Percentiles rank a stretch among this genome's conserved stretches.
Evolutionary conservation across 2,329 filamentous ascomycete genomes (phyloP).

Genomic region (Pseudogymnoascus sp.): DNA sequence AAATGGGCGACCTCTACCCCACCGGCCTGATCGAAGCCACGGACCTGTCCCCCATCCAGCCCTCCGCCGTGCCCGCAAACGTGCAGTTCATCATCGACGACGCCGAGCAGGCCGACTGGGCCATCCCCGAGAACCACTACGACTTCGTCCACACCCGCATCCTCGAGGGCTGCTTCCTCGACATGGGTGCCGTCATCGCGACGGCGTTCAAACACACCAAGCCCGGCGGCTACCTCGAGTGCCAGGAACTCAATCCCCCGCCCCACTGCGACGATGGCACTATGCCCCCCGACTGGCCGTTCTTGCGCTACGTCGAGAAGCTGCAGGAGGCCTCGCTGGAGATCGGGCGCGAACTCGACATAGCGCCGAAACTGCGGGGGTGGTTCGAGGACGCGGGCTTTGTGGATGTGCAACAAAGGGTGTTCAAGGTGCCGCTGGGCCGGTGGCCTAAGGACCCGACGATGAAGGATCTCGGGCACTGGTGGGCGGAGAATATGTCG

Average conservation of each 20-base stretch:
- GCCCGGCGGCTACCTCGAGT: constrained; percentile 21
- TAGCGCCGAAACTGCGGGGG: constrained; percentile 14
- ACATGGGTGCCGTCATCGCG: constrained; percentile 37
- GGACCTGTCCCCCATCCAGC: constrained; percentile 61
- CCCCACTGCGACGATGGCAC: constrained; percentile 39
- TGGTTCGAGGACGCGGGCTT: constrained; percentile 24
- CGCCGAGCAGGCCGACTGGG: constrained; percentile 36
- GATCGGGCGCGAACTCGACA: constrained; percentile 29
- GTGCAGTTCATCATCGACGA: constrained; percentile 58
- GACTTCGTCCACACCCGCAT: constrained; percentile 53
- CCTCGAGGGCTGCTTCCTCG: constrained; percentile 47
- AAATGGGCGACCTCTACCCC: constrained; percentile 57
- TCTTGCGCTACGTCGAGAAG: constrained; percentile 36
- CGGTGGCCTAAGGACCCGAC: constrained; percentile 40
- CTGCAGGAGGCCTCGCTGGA: constrained; percentile 24
- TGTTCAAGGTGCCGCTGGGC: constrained; percentile 42
- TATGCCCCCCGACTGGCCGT: constrained; percentile 31
- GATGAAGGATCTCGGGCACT: constrained; percentile 15
- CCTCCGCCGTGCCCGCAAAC: constrained; percentile 58
- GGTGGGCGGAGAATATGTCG: constrained; percentile 24
- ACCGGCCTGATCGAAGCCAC: constrained; percentile 47
- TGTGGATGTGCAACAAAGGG: constrained; percentile 24
- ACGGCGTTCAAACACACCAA: constrained; percentile 13
- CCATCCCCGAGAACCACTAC: constrained; percentile 41
- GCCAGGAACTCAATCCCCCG: constrained; percentile 15